A percentile compares a stretch with the other conserved stretches of the same genome.
phyloP scores from a whole-genome alignment of 2,329 filamentous ascomycete species.

The Chaetoscypha palmicola region DNA sequence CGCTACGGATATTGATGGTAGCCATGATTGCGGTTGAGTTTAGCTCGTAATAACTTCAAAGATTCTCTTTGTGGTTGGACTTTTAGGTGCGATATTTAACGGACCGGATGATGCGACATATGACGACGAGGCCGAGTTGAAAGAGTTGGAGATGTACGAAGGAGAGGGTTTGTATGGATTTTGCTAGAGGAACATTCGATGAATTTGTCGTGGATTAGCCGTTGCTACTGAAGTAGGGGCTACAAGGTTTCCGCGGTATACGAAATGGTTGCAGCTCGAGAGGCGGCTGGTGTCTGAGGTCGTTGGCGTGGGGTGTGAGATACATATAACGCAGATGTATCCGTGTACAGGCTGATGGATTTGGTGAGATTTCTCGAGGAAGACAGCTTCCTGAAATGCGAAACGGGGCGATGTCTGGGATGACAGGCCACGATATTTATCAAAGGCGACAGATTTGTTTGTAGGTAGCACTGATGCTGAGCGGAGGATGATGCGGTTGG shows the following conservation, averaged over 20 bases:
- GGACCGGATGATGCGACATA: slow-evolving; percentile 34
- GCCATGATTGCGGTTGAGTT: slow-evolving; percentile 64
- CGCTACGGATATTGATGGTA: slow-evolving; percentile 96
- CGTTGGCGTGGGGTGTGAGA: slow-evolving; percentile 57
- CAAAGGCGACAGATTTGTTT: background rate
- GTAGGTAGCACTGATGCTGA: background rate
- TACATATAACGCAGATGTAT: slow-evolving; percentile 35
- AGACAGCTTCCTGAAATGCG: slow-evolving; percentile 7
- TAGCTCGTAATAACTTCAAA: slow-evolving; percentile 13
- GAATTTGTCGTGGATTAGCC: slow-evolving; percentile 54
- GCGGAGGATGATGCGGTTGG: background rate
- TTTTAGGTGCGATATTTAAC: slow-evolving; percentile 17
- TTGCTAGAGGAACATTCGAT: slow-evolving; percentile 33
- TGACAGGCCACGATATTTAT: slow-evolving; percentile 1
- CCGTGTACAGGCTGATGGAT: slow-evolving; percentile 28
- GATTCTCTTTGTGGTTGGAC: slow-evolving; percentile 14
- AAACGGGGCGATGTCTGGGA: background rate
- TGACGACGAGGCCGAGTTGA: slow-evolving; percentile 33
- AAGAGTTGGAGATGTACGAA: slow-evolving; percentile 34
- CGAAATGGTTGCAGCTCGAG: slow-evolving; percentile 96
- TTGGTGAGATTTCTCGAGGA: slow-evolving; percentile 23
- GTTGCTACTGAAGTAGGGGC: slow-evolving; percentile 82
- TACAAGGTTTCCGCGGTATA: slow-evolving; percentile 91
- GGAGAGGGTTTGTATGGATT: slow-evolving; percentile 43
- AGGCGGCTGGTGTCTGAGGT: slow-evolving; percentile 89